A percentile compares a stretch with the other conserved stretches of the same genome.
Evolutionary conservation across 2,329 filamentous ascomycete genomes (phyloP).

Genomic region (Didymella sp.): DNA sequence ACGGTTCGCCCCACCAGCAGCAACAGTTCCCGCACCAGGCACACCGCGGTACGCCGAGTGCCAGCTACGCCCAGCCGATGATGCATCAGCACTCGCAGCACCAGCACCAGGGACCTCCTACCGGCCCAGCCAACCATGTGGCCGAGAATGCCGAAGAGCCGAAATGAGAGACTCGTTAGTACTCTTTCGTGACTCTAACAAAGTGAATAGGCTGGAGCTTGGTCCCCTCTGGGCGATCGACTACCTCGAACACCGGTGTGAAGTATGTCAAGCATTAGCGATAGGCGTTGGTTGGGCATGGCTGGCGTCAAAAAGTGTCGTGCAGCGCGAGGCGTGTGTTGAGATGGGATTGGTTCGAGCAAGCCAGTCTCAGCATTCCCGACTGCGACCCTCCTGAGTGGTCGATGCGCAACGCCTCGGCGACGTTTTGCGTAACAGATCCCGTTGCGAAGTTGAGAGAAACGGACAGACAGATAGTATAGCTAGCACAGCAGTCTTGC

Average conservation of each 20-base stretch:
- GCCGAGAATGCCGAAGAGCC: conserved; percentile 45
- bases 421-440: no score
- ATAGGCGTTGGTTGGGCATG: conserved; percentile 43
- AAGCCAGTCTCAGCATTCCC: not conserved
- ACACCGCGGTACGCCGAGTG: conserved; percentile 51
- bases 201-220: conserved; percentile 7
- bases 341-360: not conserved
- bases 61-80: conserved; percentile 52
- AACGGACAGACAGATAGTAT: not conserved
- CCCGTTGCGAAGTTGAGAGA: not conserved
- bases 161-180: conserved; percentile 42
- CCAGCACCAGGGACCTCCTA: conserved; percentile 45
- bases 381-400: not conserved
- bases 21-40: conserved; percentile 49
- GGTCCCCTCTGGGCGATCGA: conserved; percentile 22
- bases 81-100: conserved; percentile 52
- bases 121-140: conserved; percentile 45
- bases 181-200: conserved; percentile 22
- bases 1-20: conserved; percentile 50
- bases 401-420: not conserved
- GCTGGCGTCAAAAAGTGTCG: conserved; percentile 26
- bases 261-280: conserved; percentile 46
- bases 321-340: not conserved
- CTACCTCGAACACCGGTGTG: conserved; percentile 44
- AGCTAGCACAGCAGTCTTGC: conserved; percentile 12